These are phyloP conservation scores for Irpex lacteus DNA, from an alignment of 1,284 basidiomycete species.

Conservation along the genomic window DNA sequence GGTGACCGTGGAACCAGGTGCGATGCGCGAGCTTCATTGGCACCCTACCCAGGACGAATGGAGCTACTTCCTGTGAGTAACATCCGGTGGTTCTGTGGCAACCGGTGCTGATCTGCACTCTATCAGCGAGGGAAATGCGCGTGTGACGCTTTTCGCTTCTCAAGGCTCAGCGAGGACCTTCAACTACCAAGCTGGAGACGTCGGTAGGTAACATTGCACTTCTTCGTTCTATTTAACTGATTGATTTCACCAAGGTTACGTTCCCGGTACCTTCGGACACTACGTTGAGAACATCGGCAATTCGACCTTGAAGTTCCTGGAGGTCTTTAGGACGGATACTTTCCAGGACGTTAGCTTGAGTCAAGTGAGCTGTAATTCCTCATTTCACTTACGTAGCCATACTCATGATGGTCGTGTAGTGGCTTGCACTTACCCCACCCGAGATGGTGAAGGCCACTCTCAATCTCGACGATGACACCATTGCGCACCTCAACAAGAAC, in stretches of 20 bases:
- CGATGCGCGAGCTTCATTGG: slow-evolving; percentile 56
- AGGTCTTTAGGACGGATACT: slow-evolving; percentile 50
- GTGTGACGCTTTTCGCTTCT: slow-evolving; percentile 65
- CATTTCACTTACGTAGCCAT: neutral
- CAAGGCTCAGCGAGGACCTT: slow-evolving; percentile 65
- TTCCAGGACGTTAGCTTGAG: slow-evolving; percentile 30
- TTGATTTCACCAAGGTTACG: slow-evolving; percentile 3
- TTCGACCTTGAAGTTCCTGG: slow-evolving; percentile 54
- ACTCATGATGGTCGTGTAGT: slow-evolving; percentile 19
- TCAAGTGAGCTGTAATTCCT: slow-evolving; percentile 20
- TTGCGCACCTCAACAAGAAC: slow-evolving; percentile 32
- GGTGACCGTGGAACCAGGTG: slow-evolving; percentile 66
- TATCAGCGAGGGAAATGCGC: slow-evolving; percentile 51
- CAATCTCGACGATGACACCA: slow-evolving; percentile 32
- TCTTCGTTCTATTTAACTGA: neutral
- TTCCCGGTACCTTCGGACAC: slow-evolving; percentile 40
- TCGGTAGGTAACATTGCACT: slow-evolving; percentile 37
- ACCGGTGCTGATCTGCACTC: neutral
- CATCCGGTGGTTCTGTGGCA: neutral
- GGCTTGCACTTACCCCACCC: slow-evolving; percentile 40
- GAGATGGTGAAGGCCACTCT: slow-evolving; percentile 39
- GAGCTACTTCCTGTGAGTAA: slow-evolving; percentile 49
- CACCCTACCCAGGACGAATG: slow-evolving; percentile 73
- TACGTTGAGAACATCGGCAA: slow-evolving; percentile 71
- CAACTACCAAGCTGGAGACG: slow-evolving; percentile 61